Evolutionary conservation across 805 yeast genomes (phyloP).

Genomic region (Debaryomyces castellii): DNA sequence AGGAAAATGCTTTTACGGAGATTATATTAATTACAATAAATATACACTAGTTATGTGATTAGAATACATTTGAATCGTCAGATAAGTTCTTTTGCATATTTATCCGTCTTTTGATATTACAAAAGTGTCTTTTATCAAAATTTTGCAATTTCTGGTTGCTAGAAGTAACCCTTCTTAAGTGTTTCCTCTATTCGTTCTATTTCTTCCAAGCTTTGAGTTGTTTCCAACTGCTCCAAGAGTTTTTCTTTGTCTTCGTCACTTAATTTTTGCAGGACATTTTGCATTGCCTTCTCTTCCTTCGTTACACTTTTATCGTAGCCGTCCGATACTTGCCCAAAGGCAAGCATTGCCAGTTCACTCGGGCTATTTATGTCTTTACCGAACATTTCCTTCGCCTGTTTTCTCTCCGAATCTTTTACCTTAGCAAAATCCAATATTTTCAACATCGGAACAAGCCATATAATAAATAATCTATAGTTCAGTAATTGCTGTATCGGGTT

Average conservation of each 20-base stretch:
- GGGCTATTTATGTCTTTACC: slow-evolving; percentile 22
- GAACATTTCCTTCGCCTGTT: slow-evolving; percentile 43
- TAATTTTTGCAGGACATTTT: slow-evolving; percentile 43
- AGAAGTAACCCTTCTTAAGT: slow-evolving; percentile 19
- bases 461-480: slow-evolving; percentile 58
- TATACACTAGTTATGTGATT: neutral
- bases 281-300: slow-evolving; percentile 32
- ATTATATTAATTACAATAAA: neutral
- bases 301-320: neutral
- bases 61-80: neutral
- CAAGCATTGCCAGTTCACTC: slow-evolving; percentile 13
- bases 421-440: slow-evolving; percentile 66
- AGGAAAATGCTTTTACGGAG: neutral
- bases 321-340: slow-evolving; percentile 1
- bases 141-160: neutral
- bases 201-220: slow-evolving; percentile 71
- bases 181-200: slow-evolving; percentile 67
- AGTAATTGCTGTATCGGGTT: slow-evolving; percentile 54
- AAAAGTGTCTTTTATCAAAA: neutral
- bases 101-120: neutral
- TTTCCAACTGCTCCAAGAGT: slow-evolving; percentile 53
- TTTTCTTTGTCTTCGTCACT: slow-evolving; percentile 52
- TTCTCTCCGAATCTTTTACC: slow-evolving; percentile 56
- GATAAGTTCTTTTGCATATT: neutral
- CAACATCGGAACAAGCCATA: slow-evolving; percentile 64